These are phyloP conservation scores for Dothiorella sarmentorum DNA, from an alignment of 2,329 filamentous ascomycete genomes.

Conservation along the genomic window DNA sequence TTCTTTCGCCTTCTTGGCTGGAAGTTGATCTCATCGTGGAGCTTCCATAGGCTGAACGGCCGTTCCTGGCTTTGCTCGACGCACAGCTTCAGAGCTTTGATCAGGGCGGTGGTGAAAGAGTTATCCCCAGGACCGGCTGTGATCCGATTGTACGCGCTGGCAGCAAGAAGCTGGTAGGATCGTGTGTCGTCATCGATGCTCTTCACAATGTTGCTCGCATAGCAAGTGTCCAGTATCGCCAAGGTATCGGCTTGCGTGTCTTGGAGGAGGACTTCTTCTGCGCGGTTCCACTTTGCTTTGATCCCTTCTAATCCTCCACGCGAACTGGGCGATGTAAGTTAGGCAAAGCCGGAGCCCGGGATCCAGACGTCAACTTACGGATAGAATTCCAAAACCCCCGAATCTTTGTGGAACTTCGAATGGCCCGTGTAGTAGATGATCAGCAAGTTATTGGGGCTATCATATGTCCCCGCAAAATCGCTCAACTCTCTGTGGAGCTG, in stretches of 20 bases:
- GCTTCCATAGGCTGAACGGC: constrained; percentile 30
- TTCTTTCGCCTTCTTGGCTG: constrained; percentile 28
- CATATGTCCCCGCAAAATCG: constrained; percentile 25
- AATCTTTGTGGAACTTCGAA: constrained; percentile 25
- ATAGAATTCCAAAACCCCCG: constrained; percentile 24
- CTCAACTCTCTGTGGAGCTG: constrained; percentile 31
- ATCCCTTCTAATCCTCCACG: background rate
- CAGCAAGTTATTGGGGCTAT: constrained; percentile 31
- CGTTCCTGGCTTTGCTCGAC: constrained; percentile 21
- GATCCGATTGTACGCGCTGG: constrained; percentile 27
- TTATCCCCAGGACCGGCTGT: constrained; percentile 30
- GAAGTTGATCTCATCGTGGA: constrained; percentile 29
- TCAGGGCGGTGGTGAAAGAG: constrained; percentile 36
- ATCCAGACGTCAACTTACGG: constrained; percentile 26
- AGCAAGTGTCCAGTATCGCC: constrained; percentile 40
- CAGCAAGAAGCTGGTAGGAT: constrained; percentile 34
- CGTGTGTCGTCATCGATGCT: constrained; percentile 25
- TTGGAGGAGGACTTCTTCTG: constrained; percentile 27
- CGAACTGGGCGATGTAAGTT: background rate
- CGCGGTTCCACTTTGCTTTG: constrained; percentile 33
- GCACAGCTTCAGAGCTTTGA: constrained; percentile 29
- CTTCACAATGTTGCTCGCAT: constrained; percentile 34
- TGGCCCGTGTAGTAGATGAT: constrained; percentile 42
- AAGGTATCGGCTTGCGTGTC: constrained; percentile 35
- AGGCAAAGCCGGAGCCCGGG: background rate